Evolutionary conservation across 768 basidiomycete genomes (phyloP).

Genomic region (Ramaria sp.): DNA sequence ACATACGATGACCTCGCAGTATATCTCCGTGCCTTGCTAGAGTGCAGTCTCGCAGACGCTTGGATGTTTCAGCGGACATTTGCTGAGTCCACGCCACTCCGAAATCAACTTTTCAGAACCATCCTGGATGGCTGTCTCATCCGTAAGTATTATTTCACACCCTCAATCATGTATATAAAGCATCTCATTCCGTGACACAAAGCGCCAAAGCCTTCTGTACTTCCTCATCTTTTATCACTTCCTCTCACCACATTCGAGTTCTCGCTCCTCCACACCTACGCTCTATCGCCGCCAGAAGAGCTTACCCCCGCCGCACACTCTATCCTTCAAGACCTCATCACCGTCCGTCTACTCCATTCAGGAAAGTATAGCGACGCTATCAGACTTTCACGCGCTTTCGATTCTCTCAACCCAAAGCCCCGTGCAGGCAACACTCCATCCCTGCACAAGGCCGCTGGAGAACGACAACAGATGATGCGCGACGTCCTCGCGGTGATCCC

Average conservation of each 20-base stretch:
- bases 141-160: constrained; percentile 37
- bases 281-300: constrained; percentile 40
- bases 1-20: constrained; percentile 60
- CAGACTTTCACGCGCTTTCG: constrained; percentile 8
- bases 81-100: constrained; percentile 42
- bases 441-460: neutral
- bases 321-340: constrained; percentile 66
- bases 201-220: constrained; percentile 41
- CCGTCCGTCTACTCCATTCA: constrained; percentile 62
- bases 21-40: constrained; percentile 59
- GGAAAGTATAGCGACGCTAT: constrained; percentile 66
- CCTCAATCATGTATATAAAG: neutral
- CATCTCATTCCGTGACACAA: constrained; percentile 31
- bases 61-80: constrained; percentile 72
- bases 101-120: constrained; percentile 43
- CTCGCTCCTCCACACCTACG: constrained; percentile 41
- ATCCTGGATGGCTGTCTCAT: constrained; percentile 58
- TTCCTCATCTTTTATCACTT: constrained; percentile 52
- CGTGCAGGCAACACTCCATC: neutral
- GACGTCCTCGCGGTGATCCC: constrained; percentile 5
- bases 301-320: constrained; percentile 40
- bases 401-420: neutral
- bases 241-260: constrained; percentile 62
- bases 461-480: constrained; percentile 4
- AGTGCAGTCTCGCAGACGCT: constrained; percentile 53